phyloP scores from a whole-genome alignment of 2,329 filamentous ascomycete genomes.

The Talaromyces amestolkiae region DNA sequence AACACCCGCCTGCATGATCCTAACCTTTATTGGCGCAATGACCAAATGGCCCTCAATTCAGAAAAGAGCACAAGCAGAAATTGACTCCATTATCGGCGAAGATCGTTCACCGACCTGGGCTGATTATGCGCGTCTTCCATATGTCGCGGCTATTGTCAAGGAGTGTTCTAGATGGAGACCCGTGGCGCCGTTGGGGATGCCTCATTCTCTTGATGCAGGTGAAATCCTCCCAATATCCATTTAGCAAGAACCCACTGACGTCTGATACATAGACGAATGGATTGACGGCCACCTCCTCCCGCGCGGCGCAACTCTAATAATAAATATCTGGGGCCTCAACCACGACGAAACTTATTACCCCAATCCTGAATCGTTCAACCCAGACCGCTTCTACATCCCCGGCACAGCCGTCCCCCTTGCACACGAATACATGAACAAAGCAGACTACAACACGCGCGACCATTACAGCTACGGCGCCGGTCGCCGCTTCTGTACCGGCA shows the following conservation, averaged over 20 bases:
- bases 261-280: conserved; percentile 36
- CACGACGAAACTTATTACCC: conserved; percentile 44
- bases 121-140: conserved; percentile 52
- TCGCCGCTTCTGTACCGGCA: conserved; percentile 29
- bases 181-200: conserved; percentile 53
- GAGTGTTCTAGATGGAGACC: conserved; percentile 58
- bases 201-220: conserved; percentile 42
- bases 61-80: conserved; percentile 45
- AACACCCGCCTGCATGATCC: conserved; percentile 29
- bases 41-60: conserved; percentile 31
- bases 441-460: conserved; percentile 32
- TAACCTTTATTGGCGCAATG: conserved; percentile 51
- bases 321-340: conserved; percentile 48
- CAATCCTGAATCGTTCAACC: conserved; percentile 33
- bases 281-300: conserved; percentile 49
- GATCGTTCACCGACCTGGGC: conserved; percentile 49
- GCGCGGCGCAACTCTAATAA: conserved; percentile 44
- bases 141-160: conserved; percentile 57
- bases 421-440: conserved; percentile 29
- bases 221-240: not conserved
- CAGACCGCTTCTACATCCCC: conserved; percentile 28
- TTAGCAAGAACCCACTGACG: not conserved
- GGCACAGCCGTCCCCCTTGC: conserved; percentile 15
- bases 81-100: conserved; percentile 52
- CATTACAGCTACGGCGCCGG: conserved; percentile 29